phyloP scores from a whole-genome alignment of 2,329 filamentous ascomycete genomes.

The Hirsutella rhossiliensis region DNA sequence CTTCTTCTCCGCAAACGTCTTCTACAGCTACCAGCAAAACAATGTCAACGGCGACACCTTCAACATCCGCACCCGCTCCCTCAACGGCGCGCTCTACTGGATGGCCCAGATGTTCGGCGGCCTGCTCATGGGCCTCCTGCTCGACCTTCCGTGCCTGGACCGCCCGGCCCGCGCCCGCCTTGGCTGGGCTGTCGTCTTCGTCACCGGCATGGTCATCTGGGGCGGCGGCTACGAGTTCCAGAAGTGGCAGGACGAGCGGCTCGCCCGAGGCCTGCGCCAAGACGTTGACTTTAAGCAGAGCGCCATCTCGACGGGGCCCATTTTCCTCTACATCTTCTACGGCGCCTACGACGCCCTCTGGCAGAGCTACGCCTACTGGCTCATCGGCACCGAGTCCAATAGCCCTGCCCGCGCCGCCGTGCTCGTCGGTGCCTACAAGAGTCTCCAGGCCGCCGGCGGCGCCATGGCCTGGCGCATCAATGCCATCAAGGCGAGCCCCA shows the following conservation, averaged over 20 bases:
- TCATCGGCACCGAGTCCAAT: slow-evolving; percentile 33
- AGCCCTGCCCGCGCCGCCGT: slow-evolving; percentile 26
- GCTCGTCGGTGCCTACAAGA: slow-evolving; percentile 34
- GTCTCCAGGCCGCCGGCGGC: slow-evolving; percentile 28
- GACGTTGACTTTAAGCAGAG: slow-evolving; percentile 35
- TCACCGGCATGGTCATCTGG: slow-evolving; percentile 40
- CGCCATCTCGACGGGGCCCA: slow-evolving; percentile 43
- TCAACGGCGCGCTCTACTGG: slow-evolving; percentile 43
- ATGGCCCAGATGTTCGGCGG: slow-evolving; percentile 42
- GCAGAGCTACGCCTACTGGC: slow-evolving; percentile 55
- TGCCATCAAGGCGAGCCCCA: slow-evolving; percentile 19
- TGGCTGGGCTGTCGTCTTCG: slow-evolving; percentile 33
- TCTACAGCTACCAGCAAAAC: slow-evolving; percentile 45
- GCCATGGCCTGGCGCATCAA: slow-evolving; percentile 34
- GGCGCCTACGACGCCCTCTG: slow-evolving; percentile 56
- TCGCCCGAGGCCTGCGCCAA: slow-evolving; percentile 26
- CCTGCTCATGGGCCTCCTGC: slow-evolving; percentile 29
- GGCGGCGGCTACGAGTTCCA: slow-evolving; percentile 55
- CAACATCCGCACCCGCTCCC: slow-evolving; percentile 39
- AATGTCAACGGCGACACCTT: slow-evolving; percentile 41
- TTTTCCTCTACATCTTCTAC: slow-evolving; percentile 61
- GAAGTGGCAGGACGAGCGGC: slow-evolving; percentile 34
- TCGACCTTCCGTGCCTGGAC: slow-evolving; percentile 29
- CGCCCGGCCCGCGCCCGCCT: slow-evolving; percentile 32
- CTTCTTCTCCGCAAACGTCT: slow-evolving; percentile 42